Evolutionary conservation across 768 basidiomycete species (phyloP).

Genomic region (Krasilnikovozyma curviuscula): DNA sequence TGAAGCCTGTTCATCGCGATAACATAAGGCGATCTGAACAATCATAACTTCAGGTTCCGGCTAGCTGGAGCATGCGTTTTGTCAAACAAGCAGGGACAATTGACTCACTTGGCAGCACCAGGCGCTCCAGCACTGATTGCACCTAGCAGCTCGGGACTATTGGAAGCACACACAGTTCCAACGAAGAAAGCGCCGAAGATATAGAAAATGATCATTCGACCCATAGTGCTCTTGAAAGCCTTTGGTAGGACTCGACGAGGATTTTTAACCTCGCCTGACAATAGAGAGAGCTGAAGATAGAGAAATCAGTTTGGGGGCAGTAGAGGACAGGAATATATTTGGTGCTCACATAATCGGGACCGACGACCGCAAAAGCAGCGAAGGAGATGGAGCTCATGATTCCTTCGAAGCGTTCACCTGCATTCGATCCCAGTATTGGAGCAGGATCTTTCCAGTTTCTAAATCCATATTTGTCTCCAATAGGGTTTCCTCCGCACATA

Average conservation of each 20-base stretch:
- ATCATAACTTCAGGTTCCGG: too few relatives aligned
- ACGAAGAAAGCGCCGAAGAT: constrained; percentile 2
- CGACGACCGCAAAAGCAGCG: background rate
- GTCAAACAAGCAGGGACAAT: too few relatives aligned
- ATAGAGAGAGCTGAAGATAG: too few relatives aligned
- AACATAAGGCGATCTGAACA: too few relatives aligned
- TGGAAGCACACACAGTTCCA: constrained; percentile 8
- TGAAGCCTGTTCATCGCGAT: too few relatives aligned
- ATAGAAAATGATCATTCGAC: background rate
- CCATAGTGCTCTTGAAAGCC: background rate
- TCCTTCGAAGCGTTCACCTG: background rate
- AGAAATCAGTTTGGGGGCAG: too few relatives aligned
- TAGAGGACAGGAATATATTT: too few relatives aligned
- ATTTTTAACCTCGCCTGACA: constrained; percentile 14
- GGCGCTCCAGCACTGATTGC: constrained; percentile 15
- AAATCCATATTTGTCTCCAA: constrained; percentile 38
- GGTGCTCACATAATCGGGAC: background rate
- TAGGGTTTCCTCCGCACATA: constrained; percentile 43
- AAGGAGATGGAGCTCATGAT: background rate
- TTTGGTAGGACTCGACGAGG: constrained; percentile 14
- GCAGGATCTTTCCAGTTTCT: constrained; percentile 30
- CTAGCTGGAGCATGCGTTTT: too few relatives aligned
- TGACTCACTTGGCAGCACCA: constrained; percentile 14
- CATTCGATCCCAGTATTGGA: background rate
- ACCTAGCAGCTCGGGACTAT: constrained; percentile 11